phyloP scores from a whole-genome alignment of 768 basidiomycete genomes.

The Omphalotus guepiniiformis region DNA sequence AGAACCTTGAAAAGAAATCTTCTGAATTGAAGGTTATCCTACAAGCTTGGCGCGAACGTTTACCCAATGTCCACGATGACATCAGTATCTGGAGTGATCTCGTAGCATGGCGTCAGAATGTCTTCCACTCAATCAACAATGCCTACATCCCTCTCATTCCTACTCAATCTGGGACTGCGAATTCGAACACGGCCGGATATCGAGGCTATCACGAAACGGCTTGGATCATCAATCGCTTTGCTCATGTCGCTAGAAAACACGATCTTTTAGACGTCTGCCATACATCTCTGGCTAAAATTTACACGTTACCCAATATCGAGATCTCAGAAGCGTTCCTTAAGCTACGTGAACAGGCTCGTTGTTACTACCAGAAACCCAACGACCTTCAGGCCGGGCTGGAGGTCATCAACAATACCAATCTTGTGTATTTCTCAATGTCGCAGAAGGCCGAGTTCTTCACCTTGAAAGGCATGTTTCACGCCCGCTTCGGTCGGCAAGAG shows the following conservation, averaged over 20 bases:
- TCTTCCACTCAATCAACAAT: slow-evolving; percentile 96
- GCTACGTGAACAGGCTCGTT: slow-evolving; percentile 95
- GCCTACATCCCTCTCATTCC: slow-evolving; percentile 89
- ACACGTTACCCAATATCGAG: slow-evolving; percentile 98
- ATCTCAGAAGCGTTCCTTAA: slow-evolving; percentile 99
- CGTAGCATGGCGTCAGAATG: slow-evolving; percentile 99
- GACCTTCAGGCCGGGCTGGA: slow-evolving; percentile 93
- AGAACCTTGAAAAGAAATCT: slow-evolving; percentile 92
- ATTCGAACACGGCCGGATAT: slow-evolving; percentile 82
- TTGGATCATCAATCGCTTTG: slow-evolving; percentile 99
- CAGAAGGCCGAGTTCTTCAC: slow-evolving; percentile 99
- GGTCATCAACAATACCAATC: slow-evolving; percentile 98
- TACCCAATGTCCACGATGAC: slow-evolving; percentile 95
- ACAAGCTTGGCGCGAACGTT: slow-evolving; percentile 93
- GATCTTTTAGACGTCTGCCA: slow-evolving; percentile 95
- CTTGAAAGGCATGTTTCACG: slow-evolving; percentile 97
- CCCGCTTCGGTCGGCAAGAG: slow-evolving; percentile 77
- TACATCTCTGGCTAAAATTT: slow-evolving; percentile 92
- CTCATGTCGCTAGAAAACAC: slow-evolving; percentile 97
- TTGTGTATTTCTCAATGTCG: slow-evolving; percentile 91
- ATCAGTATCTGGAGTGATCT: slow-evolving; percentile 99
- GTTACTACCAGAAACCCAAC: slow-evolving; percentile 93
- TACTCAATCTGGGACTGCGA: slow-evolving; percentile 40
- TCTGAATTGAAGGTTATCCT: slow-evolving; percentile 95
- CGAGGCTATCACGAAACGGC: slow-evolving; percentile 98